Evolutionary conservation across 2,329 filamentous ascomycete species (phyloP).

Genomic region (Xylaria arbuscula): DNA sequence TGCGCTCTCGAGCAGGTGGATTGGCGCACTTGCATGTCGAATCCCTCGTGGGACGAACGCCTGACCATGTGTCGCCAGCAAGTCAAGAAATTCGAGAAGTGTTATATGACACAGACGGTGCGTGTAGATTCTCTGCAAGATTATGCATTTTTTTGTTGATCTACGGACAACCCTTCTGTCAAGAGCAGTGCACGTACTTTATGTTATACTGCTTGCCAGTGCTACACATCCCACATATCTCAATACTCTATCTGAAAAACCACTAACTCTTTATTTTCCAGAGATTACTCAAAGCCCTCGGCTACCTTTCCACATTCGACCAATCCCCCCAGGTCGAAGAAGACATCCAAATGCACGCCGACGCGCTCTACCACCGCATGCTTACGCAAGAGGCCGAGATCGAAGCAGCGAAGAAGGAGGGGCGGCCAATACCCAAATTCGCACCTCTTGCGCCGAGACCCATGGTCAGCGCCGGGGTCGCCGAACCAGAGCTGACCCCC

Average conservation of each 20-base stretch:
- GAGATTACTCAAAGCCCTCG: constrained; percentile 90
- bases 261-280: constrained; percentile 49
- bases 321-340: constrained; percentile 78
- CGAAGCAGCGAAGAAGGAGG: constrained; percentile 74
- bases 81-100: constrained; percentile 82
- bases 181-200: too few relatives aligned
- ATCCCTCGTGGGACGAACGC: constrained; percentile 73
- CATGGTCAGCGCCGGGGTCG: constrained; percentile 33
- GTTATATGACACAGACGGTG: constrained; percentile 88
- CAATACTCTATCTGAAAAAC: background rate
- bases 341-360: constrained; percentile 94
- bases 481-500: constrained; percentile 51
- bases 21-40: constrained; percentile 83
- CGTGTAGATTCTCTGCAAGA: constrained; percentile 43
- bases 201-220: too few relatives aligned
- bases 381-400: constrained; percentile 80
- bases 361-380: constrained; percentile 89
- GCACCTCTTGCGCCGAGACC: constrained; percentile 63
- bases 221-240: too few relatives aligned
- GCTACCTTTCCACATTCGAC: constrained; percentile 79
- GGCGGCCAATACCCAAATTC: constrained; percentile 68
- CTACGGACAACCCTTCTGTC: too few relatives aligned
- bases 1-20: constrained; percentile 88
- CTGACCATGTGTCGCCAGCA: constrained; percentile 85
- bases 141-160: too few relatives aligned